These are phyloP conservation scores for Trichoderma asperelloides DNA, from an alignment of 495 filamentous ascomycete species.

Conservation along the genomic window DNA sequence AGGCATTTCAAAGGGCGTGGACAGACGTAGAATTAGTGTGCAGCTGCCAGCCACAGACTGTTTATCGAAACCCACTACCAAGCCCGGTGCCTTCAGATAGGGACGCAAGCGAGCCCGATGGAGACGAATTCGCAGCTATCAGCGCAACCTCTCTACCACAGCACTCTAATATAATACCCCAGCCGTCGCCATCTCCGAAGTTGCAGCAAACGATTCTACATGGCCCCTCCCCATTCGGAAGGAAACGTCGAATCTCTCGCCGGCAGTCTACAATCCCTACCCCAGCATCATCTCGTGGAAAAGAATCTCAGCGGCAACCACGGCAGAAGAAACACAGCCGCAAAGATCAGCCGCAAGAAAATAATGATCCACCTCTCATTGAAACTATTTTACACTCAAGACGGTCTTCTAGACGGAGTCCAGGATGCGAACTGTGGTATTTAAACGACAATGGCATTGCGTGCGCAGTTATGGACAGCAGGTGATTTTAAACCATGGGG, in stretches of 20 bases:
- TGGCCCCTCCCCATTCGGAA: neutral
- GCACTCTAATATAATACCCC: neutral
- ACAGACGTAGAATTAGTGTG: neutral
- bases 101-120: neutral
- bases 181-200: neutral
- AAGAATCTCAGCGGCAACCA: neutral
- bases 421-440: neutral
- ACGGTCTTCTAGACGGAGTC: neutral
- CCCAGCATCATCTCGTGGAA: neutral
- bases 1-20: neutral
- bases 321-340: neutral
- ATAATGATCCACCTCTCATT: neutral
- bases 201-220: neutral
- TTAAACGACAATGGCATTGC: neutral
- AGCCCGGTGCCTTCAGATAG: neutral
- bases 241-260: neutral
- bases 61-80: neutral
- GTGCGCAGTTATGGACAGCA: neutral
- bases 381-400: neutral
- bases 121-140: neutral
- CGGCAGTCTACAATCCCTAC: neutral
- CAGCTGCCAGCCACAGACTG: neutral
- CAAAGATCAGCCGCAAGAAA: neutral
- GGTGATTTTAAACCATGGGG: neutral
- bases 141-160: neutral